phyloP scores from a whole-genome alignment of 352 stramenopile genomes.

The Phytopythium boreale region DNA sequence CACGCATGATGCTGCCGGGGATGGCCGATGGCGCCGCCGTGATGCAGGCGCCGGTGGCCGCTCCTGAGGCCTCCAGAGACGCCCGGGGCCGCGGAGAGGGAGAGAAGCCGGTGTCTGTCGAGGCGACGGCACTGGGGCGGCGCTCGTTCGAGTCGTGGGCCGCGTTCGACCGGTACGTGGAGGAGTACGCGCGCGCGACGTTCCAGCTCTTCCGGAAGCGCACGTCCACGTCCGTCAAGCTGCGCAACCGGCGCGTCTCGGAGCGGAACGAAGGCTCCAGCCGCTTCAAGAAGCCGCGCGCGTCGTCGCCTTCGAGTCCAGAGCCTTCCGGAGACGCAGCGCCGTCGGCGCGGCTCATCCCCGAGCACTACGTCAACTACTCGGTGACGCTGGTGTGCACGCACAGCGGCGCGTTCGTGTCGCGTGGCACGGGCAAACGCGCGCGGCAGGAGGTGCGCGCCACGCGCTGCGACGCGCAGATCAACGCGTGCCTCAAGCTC shows the following conservation, averaged over 20 bases:
- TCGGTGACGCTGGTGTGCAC: conserved; percentile 36
- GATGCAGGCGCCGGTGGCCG: too few relatives aligned
- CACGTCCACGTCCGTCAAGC: conserved; percentile 32
- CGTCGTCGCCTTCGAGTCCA: neutral
- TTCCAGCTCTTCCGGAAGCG: conserved; percentile 39
- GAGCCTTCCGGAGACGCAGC: neutral
- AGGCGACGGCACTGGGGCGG: conserved; percentile 8
- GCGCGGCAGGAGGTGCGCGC: conserved; percentile 28
- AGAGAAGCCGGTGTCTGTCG: neutral
- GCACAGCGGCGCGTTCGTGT: conserved; percentile 31
- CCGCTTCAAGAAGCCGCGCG: neutral
- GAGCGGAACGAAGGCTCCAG: conserved; percentile 6
- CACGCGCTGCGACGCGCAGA: conserved; percentile 25
- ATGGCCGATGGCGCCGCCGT: too few relatives aligned
- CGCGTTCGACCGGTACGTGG: conserved; percentile 28
- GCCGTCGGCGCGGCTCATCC: conserved; percentile 16
- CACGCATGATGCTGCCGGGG: too few relatives aligned
- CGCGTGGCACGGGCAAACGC: conserved; percentile 24
- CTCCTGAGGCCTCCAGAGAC: too few relatives aligned
- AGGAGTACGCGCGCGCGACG: conserved; percentile 20
- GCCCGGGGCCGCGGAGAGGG: too few relatives aligned
- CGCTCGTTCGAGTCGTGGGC: conserved; percentile 30
- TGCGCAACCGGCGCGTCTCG: conserved; percentile 26
- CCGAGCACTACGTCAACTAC: conserved; percentile 32
- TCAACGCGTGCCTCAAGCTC: conserved; percentile 36